Evolutionary conservation across 2,329 filamentous ascomycete genomes (phyloP).

Genomic region (Nigrospora oryzae): DNA sequence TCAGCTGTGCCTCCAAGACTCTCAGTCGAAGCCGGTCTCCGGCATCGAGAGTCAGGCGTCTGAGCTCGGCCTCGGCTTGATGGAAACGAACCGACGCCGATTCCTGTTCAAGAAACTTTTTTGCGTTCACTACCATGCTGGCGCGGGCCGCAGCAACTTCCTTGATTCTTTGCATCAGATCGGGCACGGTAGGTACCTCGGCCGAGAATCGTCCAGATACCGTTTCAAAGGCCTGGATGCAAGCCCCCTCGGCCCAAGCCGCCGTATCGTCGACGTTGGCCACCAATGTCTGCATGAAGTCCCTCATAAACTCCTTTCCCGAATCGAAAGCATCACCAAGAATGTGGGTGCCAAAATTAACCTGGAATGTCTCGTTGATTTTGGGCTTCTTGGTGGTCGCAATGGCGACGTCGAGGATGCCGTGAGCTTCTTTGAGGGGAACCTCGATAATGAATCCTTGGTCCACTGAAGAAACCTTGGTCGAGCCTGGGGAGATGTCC

Average conservation of each 20-base stretch:
- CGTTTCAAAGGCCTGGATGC: conserved; percentile 18
- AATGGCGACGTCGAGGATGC: conserved; percentile 49
- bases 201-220: conserved; percentile 20
- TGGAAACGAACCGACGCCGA: conserved; percentile 13
- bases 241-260: conserved; percentile 22
- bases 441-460: conserved; percentile 46
- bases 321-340: conserved; percentile 35
- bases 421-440: conserved; percentile 44
- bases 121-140: conserved; percentile 14
- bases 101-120: conserved; percentile 12
- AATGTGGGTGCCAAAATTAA: conserved; percentile 48
- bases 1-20: conserved; percentile 44
- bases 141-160: conserved; percentile 12
- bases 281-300: conserved; percentile 31
- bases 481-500: conserved; percentile 39
- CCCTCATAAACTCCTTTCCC: conserved; percentile 28
- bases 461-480: conserved; percentile 36
- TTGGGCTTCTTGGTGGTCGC: conserved; percentile 50
- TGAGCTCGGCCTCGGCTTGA: conserved; percentile 23
- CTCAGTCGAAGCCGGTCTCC: conserved; percentile 32
- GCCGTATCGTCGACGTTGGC: conserved; percentile 28
- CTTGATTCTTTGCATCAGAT: conserved; percentile 17
- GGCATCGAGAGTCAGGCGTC: conserved; percentile 22
- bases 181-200: conserved; percentile 19
- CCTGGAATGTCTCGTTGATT: conserved; percentile 51